Evolutionary conservation across 306 rosid genomes (phyloP).

Genomic region (Citrullus colocynthis): DNA sequence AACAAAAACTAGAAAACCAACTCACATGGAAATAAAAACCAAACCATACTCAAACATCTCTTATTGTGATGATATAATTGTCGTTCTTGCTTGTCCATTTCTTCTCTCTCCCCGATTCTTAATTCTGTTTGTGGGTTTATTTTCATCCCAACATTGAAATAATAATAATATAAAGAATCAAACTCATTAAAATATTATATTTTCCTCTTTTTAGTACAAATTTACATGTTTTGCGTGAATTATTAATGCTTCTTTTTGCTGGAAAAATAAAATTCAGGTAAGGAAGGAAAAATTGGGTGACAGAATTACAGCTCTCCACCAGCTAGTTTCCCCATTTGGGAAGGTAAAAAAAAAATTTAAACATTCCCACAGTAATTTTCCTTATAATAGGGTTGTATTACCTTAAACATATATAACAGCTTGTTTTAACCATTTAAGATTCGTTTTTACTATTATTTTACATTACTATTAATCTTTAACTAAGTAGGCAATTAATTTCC

Average conservation of each 20-base stretch:
- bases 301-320: conserved; percentile 96
- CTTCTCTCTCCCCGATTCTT: background rate
- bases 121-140: background rate
- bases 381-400: too few species aligned
- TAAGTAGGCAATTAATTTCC: background rate
- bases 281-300: conserved; percentile 99
- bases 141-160: background rate
- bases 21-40: conserved; percentile 4
- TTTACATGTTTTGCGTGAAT: background rate
- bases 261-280: conserved; percentile 34
- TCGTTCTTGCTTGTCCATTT: conserved; percentile 71
- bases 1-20: conserved; percentile 1
- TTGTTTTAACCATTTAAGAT: background rate
- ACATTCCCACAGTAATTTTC: background rate
- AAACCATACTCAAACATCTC: conserved; percentile 18
- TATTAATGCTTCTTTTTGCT: conserved; percentile 1
- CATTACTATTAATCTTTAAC: background rate
- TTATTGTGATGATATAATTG: conserved; percentile 36
- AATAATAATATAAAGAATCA: background rate
- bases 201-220: background rate
- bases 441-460: background rate
- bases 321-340: conserved; percentile 98
- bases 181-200: background rate
- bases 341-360: conserved; percentile 32
- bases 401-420: background rate